Evolutionary conservation across 1,139 yeast species (phyloP), one percentile per base, ranked within the genome.

Genomic region (Yamadazyma sp.): DNA sequence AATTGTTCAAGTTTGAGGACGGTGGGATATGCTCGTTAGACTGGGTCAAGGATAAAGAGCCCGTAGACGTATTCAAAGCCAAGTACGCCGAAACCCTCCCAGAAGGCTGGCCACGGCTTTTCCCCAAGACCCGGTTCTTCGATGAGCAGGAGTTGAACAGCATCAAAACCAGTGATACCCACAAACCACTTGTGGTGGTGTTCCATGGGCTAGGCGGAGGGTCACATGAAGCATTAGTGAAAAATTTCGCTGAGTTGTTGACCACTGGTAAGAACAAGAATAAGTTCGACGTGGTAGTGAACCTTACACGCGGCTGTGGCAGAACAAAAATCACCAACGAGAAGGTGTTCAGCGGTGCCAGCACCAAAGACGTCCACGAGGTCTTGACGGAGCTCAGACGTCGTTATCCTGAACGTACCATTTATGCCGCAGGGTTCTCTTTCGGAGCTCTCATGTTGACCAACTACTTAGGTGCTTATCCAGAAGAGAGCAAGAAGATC

Each of bases 181-280:
- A 55, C 1, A 75, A 68, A 40, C 96, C 96, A 1, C 64, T 89
- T 40, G 74, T 86, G 25, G 75, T 89, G 18, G 70, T 84, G 5
- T 64, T 83, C 37, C 97, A 91, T 56, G 98, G 97, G 0, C 74
- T 91, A 30, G 91, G 88, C 4, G 97, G 97, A 16, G 96, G 97
- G 0, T 84, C 95, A 16, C 95, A 88, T 51, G 97, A 91, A 57
- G 79, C 92, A 2, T 81, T 89, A 53, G 84, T 89, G 42, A 77
- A 96, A 44, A 81, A 91, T 43, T 58, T 83, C 41, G 73, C 71
- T 20, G 65, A 64, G 32, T 53, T 61, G 30, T 55, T 77, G 39
- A 55, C 48, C 33, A 48, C 46, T 9, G 53, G 53, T 11, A 56
- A 55, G 30, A 57, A 56, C 29, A 46, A 54, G 7, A 54, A 44